Evolutionary conservation across 2,329 filamentous ascomycete species (phyloP).

Genomic region (Cadophora sp.): DNA sequence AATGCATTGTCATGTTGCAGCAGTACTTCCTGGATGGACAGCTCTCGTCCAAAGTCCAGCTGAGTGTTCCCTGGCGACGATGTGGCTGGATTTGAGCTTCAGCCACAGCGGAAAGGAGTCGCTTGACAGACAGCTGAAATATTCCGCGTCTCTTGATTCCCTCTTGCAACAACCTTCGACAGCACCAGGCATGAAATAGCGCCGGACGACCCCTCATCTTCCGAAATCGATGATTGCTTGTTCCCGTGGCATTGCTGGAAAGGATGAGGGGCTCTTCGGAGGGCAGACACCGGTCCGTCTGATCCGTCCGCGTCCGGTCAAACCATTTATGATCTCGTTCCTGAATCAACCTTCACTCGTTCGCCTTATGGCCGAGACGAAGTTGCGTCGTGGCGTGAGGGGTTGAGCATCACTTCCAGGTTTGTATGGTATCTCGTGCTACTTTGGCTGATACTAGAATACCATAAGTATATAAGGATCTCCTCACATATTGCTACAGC

Average conservation of each 20-base stretch:
- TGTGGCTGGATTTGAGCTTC: slow-evolving; percentile 7
- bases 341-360: background rate
- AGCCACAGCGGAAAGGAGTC: slow-evolving; percentile 10
- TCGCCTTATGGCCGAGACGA: slow-evolving; percentile 18
- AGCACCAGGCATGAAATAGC: background rate
- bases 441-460: background rate
- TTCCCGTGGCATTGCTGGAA: no score
- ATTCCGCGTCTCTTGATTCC: background rate
- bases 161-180: background rate
- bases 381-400: slow-evolving; percentile 23
- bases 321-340: background rate
- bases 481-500: background rate
- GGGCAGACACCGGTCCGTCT: background rate
- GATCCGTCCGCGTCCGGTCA: no score
- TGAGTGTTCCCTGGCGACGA: background rate
- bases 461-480: background rate
- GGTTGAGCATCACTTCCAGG: slow-evolving; percentile 2
- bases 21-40: background rate
- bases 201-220: background rate
- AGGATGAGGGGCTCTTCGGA: background rate
- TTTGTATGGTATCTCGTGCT: background rate
- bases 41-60: background rate
- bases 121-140: background rate
- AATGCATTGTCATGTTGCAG: background rate
- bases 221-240: background rate